Evolutionary conservation across 1,139 yeast species (phyloP).

Genomic region (Sugiyamaella grinbergsii): DNA sequence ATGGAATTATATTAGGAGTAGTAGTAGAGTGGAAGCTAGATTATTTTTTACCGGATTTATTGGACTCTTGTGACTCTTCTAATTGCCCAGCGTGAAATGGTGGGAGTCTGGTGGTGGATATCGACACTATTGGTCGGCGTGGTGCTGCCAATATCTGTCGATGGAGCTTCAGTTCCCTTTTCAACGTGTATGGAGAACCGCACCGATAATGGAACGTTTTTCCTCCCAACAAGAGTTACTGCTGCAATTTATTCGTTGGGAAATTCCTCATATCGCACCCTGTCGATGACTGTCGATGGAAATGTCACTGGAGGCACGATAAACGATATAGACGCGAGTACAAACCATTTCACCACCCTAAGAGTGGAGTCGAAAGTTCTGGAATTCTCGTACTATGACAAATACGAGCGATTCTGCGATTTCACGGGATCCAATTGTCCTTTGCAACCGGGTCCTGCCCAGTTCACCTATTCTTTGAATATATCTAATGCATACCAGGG

Average conservation of each 20-base stretch:
- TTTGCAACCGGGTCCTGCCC: conserved; percentile 31
- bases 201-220: conserved; percentile 14
- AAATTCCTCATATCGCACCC: conserved; percentile 18
- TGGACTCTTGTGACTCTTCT: no score
- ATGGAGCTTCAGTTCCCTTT: conserved; percentile 20
- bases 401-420: conserved; percentile 39
- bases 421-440: conserved; percentile 36
- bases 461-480: conserved; percentile 34
- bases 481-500: conserved; percentile 35
- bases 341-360: conserved; percentile 37
- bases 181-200: conserved; percentile 25
- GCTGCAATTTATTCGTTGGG: conserved; percentile 7
- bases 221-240: conserved; percentile 16
- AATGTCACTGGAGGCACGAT: conserved; percentile 33
- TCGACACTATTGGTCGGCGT: background rate
- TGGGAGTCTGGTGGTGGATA: conserved; percentile 1
- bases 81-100: no score
- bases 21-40: no score
- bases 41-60: no score
- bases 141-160: background rate
- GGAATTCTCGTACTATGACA: conserved; percentile 27
- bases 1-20: no score
- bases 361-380: conserved; percentile 32
- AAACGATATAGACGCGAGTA: conserved; percentile 33
- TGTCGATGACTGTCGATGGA: conserved; percentile 32